Conservation (phyloP, 1,139 yeast species). For the Nematodospora anomalae region DNA sequence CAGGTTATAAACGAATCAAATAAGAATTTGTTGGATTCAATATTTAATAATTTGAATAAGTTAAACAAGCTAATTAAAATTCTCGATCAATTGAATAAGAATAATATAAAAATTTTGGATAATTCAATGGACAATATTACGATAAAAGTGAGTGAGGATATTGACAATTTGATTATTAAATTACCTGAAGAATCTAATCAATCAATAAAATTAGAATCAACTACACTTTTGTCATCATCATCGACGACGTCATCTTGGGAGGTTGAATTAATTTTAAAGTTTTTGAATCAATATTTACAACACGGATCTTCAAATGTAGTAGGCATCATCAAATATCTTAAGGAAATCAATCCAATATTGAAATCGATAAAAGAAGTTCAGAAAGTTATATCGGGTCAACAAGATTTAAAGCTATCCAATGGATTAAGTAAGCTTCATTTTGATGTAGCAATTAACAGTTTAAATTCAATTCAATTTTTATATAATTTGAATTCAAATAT, state of each 20-base stretch:
- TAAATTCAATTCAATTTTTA: conserved; percentile 36
- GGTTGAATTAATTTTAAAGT: conserved; percentile 13
- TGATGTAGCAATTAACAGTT: conserved; percentile 33
- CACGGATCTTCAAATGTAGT: conserved; percentile 18
- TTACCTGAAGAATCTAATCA: conserved; percentile 23
- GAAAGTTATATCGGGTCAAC: background rate
- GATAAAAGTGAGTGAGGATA: conserved; percentile 29
- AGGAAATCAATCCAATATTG: conserved; percentile 33
- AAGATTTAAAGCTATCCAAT: conserved; percentile 24
- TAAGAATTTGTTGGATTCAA: conserved; percentile 22
- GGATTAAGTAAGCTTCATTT: conserved; percentile 34
- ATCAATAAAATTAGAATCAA: conserved; percentile 16
- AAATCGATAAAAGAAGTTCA: conserved; percentile 19
- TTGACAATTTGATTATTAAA: conserved; percentile 24
- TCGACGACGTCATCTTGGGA: conserved; percentile 5
- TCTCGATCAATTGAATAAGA: conserved; percentile 33
- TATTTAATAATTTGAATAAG: conserved; percentile 33
- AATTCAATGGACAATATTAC: conserved; percentile 31
- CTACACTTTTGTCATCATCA: too few species aligned
- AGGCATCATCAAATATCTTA: conserved; percentile 34
- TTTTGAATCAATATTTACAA: conserved; percentile 15
- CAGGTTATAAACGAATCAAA: conserved; percentile 21
- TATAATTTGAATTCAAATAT: conserved; percentile 32
- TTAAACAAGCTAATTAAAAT: conserved; percentile 35
- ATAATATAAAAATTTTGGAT: conserved; percentile 27